Conservation (phyloP, 1,284 basidiomycete genomes). For the Melampsora americana region DNA sequence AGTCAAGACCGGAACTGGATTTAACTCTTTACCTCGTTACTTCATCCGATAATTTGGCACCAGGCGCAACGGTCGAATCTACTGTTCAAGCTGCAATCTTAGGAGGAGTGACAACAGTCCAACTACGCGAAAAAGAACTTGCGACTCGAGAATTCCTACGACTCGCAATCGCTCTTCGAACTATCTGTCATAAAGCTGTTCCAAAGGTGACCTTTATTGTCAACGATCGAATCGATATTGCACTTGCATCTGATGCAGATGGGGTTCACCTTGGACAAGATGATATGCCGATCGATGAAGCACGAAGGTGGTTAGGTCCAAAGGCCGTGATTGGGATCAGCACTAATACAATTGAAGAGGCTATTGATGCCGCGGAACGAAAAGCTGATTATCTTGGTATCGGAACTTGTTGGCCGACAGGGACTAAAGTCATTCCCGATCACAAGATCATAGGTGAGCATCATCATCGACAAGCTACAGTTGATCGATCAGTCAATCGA, state of each 20-base stretch:
- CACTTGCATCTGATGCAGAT: conserved; percentile 65
- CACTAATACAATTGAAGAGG: conserved; percentile 68
- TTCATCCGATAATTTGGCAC: conserved; percentile 24
- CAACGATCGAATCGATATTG: conserved; percentile 86
- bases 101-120: conserved; percentile 35
- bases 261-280: conserved; percentile 89
- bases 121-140: conserved; percentile 36
- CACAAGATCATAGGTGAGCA: conserved; percentile 41
- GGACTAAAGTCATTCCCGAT: conserved; percentile 31
- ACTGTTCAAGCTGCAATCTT: conserved; percentile 25
- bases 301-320: conserved; percentile 68
- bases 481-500: conserved; percentile 3
- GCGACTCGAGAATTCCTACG: conserved; percentile 25
- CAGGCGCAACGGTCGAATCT: conserved; percentile 21
- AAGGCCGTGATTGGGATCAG: conserved; percentile 76
- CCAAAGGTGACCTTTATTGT: conserved; percentile 73
- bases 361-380: conserved; percentile 58
- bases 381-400: conserved; percentile 80
- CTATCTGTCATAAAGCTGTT: conserved; percentile 22
- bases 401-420: conserved; percentile 57
- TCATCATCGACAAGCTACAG: neutral
- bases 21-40: conserved; percentile 39
- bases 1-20: conserved; percentile 2
- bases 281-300: conserved; percentile 73
- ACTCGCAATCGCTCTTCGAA: conserved; percentile 15